These are phyloP conservation scores for Posidonia oceanica DNA, from an alignment of 116 monocot genomes.

Conservation along the genomic window DNA sequence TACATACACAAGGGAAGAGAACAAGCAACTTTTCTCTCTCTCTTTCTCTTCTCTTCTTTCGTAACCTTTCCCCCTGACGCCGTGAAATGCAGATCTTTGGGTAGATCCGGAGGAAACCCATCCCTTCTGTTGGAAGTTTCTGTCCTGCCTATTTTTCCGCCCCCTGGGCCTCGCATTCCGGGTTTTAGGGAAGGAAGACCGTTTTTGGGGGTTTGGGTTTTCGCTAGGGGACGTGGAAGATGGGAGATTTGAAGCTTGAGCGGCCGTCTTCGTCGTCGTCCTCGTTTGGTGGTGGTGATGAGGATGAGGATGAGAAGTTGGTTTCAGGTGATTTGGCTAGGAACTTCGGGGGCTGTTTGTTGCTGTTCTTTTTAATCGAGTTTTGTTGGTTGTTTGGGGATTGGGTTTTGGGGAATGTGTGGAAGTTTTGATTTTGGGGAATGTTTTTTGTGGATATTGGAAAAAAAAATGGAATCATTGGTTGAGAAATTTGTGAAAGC, in stretches of 20 bases:
- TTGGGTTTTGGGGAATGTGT: no score
- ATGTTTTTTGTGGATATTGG: no score
- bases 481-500: no score
- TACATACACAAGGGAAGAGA: no score
- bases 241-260: not conserved
- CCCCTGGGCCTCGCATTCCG: not conserved
- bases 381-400: not conserved
- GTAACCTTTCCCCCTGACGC: no score
- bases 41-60: no score
- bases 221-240: not conserved
- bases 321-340: constrained; percentile 1
- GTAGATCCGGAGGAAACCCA: no score
- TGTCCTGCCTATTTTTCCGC: not conserved
- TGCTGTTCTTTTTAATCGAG: not conserved
- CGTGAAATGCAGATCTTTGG: no score
- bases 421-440: no score
- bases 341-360: not conserved
- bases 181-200: not conserved
- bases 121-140: no score
- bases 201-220: not conserved
- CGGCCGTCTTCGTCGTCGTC: not conserved
- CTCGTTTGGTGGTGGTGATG: not conserved
- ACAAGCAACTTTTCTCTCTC: no score
- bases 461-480: no score
- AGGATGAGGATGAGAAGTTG: not conserved